These are phyloP conservation scores for Lyophyllum shimeji DNA, from an alignment of 768 basidiomycete species.

Conservation along the genomic window DNA sequence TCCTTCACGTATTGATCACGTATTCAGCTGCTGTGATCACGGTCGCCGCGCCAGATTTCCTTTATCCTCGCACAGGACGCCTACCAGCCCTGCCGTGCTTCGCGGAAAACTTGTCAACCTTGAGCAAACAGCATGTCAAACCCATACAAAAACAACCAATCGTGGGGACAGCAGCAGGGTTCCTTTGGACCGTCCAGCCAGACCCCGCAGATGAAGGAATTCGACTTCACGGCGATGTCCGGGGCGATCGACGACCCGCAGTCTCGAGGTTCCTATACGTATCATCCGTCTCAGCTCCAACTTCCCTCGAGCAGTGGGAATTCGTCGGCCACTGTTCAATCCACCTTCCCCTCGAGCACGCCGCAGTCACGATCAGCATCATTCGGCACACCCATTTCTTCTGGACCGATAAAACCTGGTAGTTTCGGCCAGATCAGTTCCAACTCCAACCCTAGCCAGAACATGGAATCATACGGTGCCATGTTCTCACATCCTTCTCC, in stretches of 20 bases:
- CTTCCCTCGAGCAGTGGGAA: conserved; percentile 3
- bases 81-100: conserved; percentile 11
- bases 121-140: conserved; percentile 13
- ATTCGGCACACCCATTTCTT: conserved; percentile 3
- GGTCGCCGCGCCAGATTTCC: neutral
- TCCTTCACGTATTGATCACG: neutral
- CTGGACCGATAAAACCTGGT: conserved; percentile 1
- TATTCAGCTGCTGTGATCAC: neutral
- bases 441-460: conserved; percentile 8
- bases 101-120: conserved; percentile 9
- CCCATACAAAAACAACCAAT: conserved; percentile 12
- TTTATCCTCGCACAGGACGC: conserved; percentile 5
- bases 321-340: conserved; percentile 8
- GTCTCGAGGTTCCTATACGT: conserved; percentile 8
- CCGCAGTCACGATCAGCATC: conserved; percentile 6
- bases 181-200: conserved; percentile 9
- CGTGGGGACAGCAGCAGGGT: conserved; percentile 19
- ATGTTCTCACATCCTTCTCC: conserved; percentile 9
- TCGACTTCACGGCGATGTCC: conserved; percentile 14
- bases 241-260: conserved; percentile 10
- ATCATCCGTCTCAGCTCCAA: conserved; percentile 15
- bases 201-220: conserved; percentile 15
- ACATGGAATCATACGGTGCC: conserved; percentile 10
- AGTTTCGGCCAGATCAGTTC: conserved; percentile 7
- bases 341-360: conserved; percentile 9